Percentiles rank a stretch among this genome's conserved stretches.
Evolutionary conservation across 345 rosid genomes (phyloP).

Genomic region (Eucalyptus sideroxylon): DNA sequence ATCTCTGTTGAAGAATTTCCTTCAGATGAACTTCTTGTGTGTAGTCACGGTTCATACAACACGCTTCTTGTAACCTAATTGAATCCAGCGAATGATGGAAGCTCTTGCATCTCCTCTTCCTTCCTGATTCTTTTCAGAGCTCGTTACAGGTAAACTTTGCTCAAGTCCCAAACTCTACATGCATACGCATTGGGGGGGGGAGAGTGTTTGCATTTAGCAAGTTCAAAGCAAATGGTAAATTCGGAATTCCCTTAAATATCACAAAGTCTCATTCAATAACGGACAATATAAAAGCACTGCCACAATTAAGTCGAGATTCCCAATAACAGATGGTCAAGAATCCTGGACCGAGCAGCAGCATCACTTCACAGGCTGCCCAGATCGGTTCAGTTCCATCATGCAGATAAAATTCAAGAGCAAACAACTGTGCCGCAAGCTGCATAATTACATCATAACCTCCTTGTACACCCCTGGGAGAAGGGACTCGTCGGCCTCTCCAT

Average conservation of each 20-base stretch:
- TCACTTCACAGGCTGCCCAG: background rate
- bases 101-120: background rate
- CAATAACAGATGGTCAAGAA: background rate
- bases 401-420: background rate
- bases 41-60: background rate
- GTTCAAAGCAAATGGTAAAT: background rate
- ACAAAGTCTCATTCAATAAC: background rate
- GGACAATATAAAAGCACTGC: background rate
- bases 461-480: slow-evolving; percentile 80
- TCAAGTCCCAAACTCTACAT: background rate
- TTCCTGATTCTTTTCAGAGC: background rate
- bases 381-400: background rate
- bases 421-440: background rate
- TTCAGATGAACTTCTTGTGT: background rate
- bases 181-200: background rate
- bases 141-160: background rate
- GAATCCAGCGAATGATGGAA: background rate
- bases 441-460: slow-evolving; percentile 25
- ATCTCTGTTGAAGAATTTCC: background rate
- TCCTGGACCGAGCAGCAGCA: background rate
- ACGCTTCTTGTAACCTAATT: background rate
- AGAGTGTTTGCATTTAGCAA: background rate
- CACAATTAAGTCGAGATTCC: background rate
- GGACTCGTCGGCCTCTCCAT: slow-evolving; percentile 92
- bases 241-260: background rate